phyloP scores from a whole-genome alignment of 257 asterid genomes.

The Jaltomata sinuosa region DNA sequence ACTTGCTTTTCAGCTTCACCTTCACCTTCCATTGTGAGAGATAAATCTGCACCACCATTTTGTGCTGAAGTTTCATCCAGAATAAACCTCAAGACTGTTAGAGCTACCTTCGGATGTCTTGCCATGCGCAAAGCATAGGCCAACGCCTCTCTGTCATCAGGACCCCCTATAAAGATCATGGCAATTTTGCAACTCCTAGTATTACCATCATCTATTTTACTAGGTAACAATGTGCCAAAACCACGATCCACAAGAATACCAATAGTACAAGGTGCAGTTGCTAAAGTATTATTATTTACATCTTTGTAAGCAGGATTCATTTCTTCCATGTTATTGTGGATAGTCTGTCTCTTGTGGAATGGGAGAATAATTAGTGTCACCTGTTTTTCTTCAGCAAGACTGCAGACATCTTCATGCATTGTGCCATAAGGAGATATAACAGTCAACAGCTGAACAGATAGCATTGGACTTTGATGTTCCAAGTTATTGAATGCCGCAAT shows the following conservation, averaged over 20 bases:
- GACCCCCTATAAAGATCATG: conserved; percentile 13
- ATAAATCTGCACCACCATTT: background rate
- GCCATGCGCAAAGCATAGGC: conserved; percentile 7
- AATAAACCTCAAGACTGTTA: conserved; percentile 9
- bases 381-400: conserved; percentile 8
- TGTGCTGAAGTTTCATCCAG: background rate
- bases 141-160: conserved; percentile 17
- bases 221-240: background rate
- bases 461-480: background rate
- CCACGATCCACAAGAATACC: conserved; percentile 21
- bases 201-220: background rate
- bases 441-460: conserved; percentile 7
- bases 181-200: background rate
- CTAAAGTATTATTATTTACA: conserved; percentile 9
- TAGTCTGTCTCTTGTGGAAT: conserved; percentile 11
- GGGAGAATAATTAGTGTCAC: conserved; percentile 12
- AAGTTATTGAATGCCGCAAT: conserved; percentile 7
- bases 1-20: background rate
- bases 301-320: conserved; percentile 9
- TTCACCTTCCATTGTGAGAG: background rate
- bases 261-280: conserved; percentile 14
- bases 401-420: conserved; percentile 17
- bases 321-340: conserved; percentile 13
- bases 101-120: background rate
- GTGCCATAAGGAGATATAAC: conserved; percentile 8